phyloP scores from a whole-genome alignment of 2,329 filamentous ascomycete genomes.

The Sordariomycetes sp. region DNA sequence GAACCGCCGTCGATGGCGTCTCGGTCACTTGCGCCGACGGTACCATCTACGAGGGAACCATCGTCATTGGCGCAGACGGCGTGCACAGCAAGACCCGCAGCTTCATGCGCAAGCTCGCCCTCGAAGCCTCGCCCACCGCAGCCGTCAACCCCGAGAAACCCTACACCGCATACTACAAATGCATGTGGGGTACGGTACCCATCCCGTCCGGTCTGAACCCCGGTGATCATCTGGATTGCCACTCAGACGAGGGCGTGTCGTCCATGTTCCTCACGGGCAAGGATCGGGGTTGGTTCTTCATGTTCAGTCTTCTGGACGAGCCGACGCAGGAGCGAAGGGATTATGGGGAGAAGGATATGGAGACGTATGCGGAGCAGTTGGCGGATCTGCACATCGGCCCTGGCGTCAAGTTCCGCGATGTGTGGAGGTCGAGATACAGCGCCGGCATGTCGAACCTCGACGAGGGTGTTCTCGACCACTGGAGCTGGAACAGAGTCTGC shows the following conservation, averaged over 20 bases:
- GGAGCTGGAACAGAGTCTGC: constrained; percentile 15
- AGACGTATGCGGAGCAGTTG: constrained; percentile 11
- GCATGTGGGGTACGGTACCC: constrained; percentile 4
- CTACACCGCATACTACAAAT: constrained; percentile 2
- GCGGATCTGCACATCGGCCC: constrained; percentile 14
- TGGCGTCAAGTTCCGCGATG: constrained; percentile 14
- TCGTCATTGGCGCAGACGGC: constrained; percentile 5
- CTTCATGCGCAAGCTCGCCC: constrained; percentile 4
- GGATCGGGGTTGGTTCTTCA: constrained; percentile 12
- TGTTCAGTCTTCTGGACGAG: constrained; percentile 16
- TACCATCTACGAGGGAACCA: constrained; percentile 1
- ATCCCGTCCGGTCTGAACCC: constrained; percentile 1
- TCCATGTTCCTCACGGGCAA: constrained; percentile 14
- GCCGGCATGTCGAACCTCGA: constrained; percentile 14
- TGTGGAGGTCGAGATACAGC: constrained; percentile 9
- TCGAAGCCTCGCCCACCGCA: not conserved
- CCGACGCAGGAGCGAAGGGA: constrained; percentile 13
- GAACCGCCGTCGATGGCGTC: constrained; percentile 1
- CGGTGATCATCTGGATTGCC: constrained; percentile 10
- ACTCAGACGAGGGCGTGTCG: constrained; percentile 14
- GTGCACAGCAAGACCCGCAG: constrained; percentile 4
- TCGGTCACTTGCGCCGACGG: constrained; percentile 4
- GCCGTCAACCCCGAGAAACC: constrained; percentile 4
- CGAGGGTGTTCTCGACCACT: constrained; percentile 18
- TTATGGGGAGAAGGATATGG: constrained; percentile 20